Evolutionary conservation across 805 yeast genomes (phyloP).

Genomic region (Wickerhamomyces queroliae): DNA sequence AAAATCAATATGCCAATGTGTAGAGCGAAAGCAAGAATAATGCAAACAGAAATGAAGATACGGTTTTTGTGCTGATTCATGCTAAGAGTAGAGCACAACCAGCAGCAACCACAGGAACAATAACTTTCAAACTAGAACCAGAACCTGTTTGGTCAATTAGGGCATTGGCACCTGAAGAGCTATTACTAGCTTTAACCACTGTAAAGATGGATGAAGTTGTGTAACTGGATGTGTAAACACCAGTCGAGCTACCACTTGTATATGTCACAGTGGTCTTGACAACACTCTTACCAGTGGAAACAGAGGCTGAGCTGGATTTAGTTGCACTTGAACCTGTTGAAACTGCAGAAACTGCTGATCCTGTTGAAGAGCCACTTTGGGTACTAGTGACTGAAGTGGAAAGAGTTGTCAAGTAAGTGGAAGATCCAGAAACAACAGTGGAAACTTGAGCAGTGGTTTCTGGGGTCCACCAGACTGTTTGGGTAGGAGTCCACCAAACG

Average conservation of each 20-base stretch:
- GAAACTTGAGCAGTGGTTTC: conserved; percentile 7
- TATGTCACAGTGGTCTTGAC: conserved; percentile 7
- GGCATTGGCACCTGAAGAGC: conserved; percentile 9
- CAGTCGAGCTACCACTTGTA: conserved; percentile 12
- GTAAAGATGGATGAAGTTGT: conserved; percentile 10
- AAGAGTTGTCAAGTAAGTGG: neutral
- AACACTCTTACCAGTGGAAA: conserved; percentile 6
- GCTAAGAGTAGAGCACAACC: conserved; percentile 3
- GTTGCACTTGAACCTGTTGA: neutral
- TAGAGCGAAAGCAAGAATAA: too few relatives aligned
- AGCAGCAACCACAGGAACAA: conserved; percentile 6
- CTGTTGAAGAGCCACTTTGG: conserved; percentile 3
- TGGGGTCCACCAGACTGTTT: conserved; percentile 9
- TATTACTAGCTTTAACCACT: conserved; percentile 7
- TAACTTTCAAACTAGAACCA: conserved; percentile 2
- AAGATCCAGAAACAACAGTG: neutral
- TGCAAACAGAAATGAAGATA: too few relatives aligned
- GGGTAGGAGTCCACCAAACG: conserved; percentile 11
- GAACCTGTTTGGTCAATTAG: neutral
- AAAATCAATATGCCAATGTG: too few relatives aligned
- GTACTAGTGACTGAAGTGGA: neutral
- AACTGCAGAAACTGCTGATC: neutral
- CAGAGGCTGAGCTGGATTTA: neutral
- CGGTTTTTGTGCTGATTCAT: too few relatives aligned
- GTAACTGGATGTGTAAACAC: conserved; percentile 9